These are phyloP conservation scores for Pleodorina starrii DNA, from an alignment of 139 green algal species.

Conservation along the genomic window DNA sequence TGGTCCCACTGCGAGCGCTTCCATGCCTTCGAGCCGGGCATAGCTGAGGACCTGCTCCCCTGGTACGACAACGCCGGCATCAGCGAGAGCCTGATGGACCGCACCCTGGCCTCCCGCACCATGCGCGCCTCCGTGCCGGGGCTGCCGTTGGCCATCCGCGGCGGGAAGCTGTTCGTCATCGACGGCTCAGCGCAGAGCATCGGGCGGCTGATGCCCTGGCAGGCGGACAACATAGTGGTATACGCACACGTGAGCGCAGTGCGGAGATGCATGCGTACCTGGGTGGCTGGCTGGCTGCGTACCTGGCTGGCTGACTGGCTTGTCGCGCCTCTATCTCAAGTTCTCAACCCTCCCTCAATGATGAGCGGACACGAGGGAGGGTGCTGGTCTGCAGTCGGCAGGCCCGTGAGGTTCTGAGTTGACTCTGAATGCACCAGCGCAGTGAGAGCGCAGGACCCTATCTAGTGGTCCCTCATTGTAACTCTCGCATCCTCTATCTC, in stretches of 20 bases:
- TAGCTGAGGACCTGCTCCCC: constrained; percentile 23
- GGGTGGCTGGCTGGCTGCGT: not conserved
- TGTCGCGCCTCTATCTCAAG: no score
- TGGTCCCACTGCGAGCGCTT: constrained; percentile 26
- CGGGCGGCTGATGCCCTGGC: not conserved
- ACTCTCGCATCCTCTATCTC: no score
- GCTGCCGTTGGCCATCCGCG: not conserved
- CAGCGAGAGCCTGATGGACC: constrained; percentile 30
- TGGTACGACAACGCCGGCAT: constrained; percentile 37
- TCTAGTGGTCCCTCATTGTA: no score
- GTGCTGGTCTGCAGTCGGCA: no score
- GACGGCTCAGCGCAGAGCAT: constrained; percentile 2
- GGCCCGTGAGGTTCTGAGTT: no score
- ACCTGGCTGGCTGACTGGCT: no score
- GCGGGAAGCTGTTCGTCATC: constrained; percentile 6
- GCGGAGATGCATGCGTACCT: no score
- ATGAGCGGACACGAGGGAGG: no score
- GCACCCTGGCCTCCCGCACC: not conserved
- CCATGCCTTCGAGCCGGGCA: not conserved
- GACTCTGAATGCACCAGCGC: no score
- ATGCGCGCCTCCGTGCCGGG: not conserved
- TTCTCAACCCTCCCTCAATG: no score
- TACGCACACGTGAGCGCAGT: no score
- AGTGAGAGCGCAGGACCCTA: no score
- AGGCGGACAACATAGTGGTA: constrained; percentile 26